Evolutionary conservation across 345 rosid species (phyloP), one percentile per base, ranked within the genome.

Genomic region (Nasturtium officinale): DNA sequence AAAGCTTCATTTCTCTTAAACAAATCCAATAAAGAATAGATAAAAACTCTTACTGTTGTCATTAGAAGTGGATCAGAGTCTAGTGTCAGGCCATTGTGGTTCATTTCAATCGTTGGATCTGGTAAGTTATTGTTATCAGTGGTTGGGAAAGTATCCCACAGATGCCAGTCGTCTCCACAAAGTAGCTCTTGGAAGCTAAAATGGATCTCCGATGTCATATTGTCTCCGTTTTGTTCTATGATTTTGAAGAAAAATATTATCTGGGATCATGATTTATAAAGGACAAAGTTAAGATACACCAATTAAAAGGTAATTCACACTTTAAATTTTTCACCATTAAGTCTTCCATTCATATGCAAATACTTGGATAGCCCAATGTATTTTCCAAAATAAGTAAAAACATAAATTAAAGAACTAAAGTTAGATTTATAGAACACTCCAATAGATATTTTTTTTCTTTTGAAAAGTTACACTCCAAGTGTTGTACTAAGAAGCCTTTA

Each of bases 131-230:
- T 21, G 59, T 6, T 48, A 37, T 75, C 69, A 61, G 52, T 16
- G 7, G 50, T 52, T 5, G 73, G 74, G 20, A 20, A 68, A 52
- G 37, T 51, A 40, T 75, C 78, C 69, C 62, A 67, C 5, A 4
- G 67, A 1, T 67, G 16, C 79, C 74, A 75, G 7, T 68, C 51
- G 35, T 68, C 79, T 52, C 63, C 79, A 40, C 8, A 21, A 16
- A 75, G 67, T 32, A 75, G 58, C 30, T 35, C 4, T 16, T 21
- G 63, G 45, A 30, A 68, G 57, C 79, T 68, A 25, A 61, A 61
- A 7, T 50, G 7, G 29, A 16, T 57, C 6, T 65, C 56, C 17
- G 38, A 21, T 12, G 10, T 42, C 40, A 9, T 15, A 2, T 51
- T 11, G 1, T 73, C 20, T 48, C 50, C 48, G 2, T 15, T 20